phyloP scores from a whole-genome alignment of 805 yeast genomes.

The Candida nitratophila region DNA sequence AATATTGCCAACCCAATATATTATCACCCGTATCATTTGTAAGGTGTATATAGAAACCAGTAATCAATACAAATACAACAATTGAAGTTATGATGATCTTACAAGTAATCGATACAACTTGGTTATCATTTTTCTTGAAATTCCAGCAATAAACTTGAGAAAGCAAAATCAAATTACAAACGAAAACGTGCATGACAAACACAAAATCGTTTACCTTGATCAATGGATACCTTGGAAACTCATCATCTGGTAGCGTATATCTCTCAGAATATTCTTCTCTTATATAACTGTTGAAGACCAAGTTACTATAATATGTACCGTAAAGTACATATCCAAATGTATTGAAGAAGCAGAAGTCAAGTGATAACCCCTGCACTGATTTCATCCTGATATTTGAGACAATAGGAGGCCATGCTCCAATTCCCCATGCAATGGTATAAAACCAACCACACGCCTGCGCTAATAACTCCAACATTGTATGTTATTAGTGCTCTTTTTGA shows the following conservation, averaged over 20 bases:
- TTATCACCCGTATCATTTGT: slow-evolving; percentile 6
- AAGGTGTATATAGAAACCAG: slow-evolving; percentile 9
- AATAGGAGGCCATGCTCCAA: slow-evolving; percentile 26
- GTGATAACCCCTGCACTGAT: slow-evolving; percentile 28
- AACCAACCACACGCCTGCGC: slow-evolving; percentile 20
- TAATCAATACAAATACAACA: slow-evolving; percentile 6
- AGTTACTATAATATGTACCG: slow-evolving; percentile 19
- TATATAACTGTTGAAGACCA: slow-evolving; percentile 15
- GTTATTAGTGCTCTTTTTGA: too few species aligned
- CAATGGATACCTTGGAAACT: slow-evolving; percentile 16
- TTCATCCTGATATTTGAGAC: slow-evolving; percentile 23
- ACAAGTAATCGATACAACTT: slow-evolving; percentile 16
- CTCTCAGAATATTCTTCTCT: slow-evolving; percentile 22
- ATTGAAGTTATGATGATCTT: slow-evolving; percentile 6
- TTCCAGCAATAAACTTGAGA: slow-evolving; percentile 28
- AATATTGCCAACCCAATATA: slow-evolving; percentile 19
- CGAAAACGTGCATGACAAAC: slow-evolving; percentile 24
- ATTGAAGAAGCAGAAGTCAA: slow-evolving; percentile 28
- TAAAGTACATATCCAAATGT: slow-evolving; percentile 25
- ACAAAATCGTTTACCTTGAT: slow-evolving; percentile 25
- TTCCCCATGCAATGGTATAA: slow-evolving; percentile 24
- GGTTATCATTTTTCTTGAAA: slow-evolving; percentile 26
- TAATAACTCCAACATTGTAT: not conserved
- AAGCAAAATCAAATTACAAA: slow-evolving; percentile 19
- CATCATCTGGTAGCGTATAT: slow-evolving; percentile 11